Base-by-base conservation (phyloP, 164 flowering plant genomes). In the Cinnamomum micranthum region DNA sequence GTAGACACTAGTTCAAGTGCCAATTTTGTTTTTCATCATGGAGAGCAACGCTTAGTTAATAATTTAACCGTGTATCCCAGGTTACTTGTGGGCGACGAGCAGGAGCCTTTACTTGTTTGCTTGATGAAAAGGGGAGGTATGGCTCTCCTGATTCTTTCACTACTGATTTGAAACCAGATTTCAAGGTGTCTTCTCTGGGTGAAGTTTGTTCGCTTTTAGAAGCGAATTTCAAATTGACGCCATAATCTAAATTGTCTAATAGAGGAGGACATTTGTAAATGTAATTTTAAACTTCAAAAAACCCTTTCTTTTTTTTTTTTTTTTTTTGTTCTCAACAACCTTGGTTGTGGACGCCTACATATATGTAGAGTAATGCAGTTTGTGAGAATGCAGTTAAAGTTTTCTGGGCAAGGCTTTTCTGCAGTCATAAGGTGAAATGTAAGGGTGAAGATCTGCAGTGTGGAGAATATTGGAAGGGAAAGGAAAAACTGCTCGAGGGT, bases 81-180 rank as follows among this genome's bases (percentile, higher is more conserved):
- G 87, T 95, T 31, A 90, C 84, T 77, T 92, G 98, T 85, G 99
- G 98, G 41, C 91, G 87, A 81, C 77, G 85, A 78, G 99, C 99
- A 13, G 98, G 98, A 73, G 89, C 99, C 6, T 84, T 85, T 72
- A 84, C 96, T 50, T 92, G 97, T 81, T 85, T 95, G 84, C 96
- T 95, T 75, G 99, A 95, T 82, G 92, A 92, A 82, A 85, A 85
- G 27, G 98, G 99, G 72, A 87, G 87, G 79, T 95, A 91, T 60
- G 82, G 75, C 68, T 71, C 90, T 65, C 78, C 90, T 13, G 84
- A 89, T 19, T 89, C 77, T 82, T 83, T 76, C 2, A 55, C 75
- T 68, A 82, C 83, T 73, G 90, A 87, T 58, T 70, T 75, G 55
- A 77, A 87, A 71, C 99, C 99, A 24, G 92, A 95, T 84, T 93